Evolutionary conservation across 805 yeast genomes (phyloP).

Genomic region (Ogataea paradorogensis): DNA sequence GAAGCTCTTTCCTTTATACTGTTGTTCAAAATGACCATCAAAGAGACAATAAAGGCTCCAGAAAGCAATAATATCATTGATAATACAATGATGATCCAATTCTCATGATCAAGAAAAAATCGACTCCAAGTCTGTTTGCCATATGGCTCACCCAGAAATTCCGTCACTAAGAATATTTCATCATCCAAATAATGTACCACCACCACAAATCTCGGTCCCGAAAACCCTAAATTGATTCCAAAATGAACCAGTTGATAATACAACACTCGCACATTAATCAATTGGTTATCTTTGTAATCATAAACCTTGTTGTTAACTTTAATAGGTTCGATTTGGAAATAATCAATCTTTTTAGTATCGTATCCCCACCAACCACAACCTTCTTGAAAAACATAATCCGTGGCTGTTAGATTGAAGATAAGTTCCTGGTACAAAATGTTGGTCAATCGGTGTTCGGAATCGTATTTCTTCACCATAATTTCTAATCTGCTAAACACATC

Average conservation of each 20-base stretch:
- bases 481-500: slow-evolving; percentile 14
- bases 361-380: slow-evolving; percentile 1
- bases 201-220: slow-evolving; percentile 7
- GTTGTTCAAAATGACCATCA: slow-evolving; percentile 7
- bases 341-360: not conserved
- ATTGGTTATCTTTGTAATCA: slow-evolving; percentile 16
- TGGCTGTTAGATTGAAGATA: slow-evolving; percentile 10
- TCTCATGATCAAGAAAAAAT: slow-evolving; percentile 12
- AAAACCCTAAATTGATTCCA: slow-evolving; percentile 7
- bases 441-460: slow-evolving; percentile 6
- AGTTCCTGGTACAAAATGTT: slow-evolving; percentile 21
- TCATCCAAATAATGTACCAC: slow-evolving; percentile 11
- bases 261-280: slow-evolving; percentile 16
- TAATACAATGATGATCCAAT: slow-evolving; percentile 10
- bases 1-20: slow-evolving; percentile 3
- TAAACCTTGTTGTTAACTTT: slow-evolving; percentile 15
- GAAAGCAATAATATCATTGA: slow-evolving; percentile 11
- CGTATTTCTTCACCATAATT: slow-evolving; percentile 19
- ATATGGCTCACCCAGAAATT: slow-evolving; percentile 2
- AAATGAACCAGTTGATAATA: slow-evolving; percentile 13
- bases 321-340: slow-evolving; percentile 9
- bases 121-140: slow-evolving; percentile 6
- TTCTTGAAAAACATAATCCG: not conserved
- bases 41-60: slow-evolving; percentile 5
- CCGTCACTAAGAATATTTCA: slow-evolving; percentile 13